phyloP scores from a whole-genome alignment of 495 filamentous ascomycete genomes.

The Aspergillus avenaceus region DNA sequence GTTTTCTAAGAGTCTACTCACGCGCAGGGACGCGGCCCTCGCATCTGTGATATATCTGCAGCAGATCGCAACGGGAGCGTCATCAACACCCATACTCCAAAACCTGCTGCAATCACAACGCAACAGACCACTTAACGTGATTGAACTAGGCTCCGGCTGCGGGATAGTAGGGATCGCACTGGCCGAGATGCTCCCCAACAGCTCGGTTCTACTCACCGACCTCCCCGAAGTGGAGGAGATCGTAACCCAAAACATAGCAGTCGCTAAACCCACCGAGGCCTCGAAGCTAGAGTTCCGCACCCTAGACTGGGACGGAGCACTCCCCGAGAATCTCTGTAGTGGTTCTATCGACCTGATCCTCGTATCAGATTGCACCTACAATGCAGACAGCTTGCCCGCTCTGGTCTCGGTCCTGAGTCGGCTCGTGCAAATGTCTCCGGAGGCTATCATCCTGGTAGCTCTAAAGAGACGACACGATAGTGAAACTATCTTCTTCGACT shows the following conservation, averaged over 20 bases:
- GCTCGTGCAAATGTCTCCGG: slow-evolving; percentile 47
- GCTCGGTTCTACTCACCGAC: slow-evolving; percentile 73
- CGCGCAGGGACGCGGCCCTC: slow-evolving; percentile 64
- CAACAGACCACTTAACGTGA: slow-evolving; percentile 42
- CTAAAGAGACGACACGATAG: slow-evolving; percentile 83
- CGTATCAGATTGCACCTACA: slow-evolving; percentile 94
- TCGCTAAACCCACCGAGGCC: slow-evolving; percentile 32
- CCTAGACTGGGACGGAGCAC: slow-evolving; percentile 70
- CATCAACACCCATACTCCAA: slow-evolving; percentile 20
- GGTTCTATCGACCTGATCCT: slow-evolving; percentile 66
- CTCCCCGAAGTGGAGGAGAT: slow-evolving; percentile 72
- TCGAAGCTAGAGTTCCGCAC: slow-evolving; percentile 50
- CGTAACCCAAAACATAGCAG: slow-evolving; percentile 48
- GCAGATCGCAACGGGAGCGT: slow-evolving; percentile 16
- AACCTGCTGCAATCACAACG: slow-evolving; percentile 21
- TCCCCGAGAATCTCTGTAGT: slow-evolving; percentile 33
- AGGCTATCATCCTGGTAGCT: slow-evolving; percentile 62
- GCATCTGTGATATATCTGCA: slow-evolving; percentile 46
- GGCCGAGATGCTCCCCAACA: slow-evolving; percentile 51
- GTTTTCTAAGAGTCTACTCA: slow-evolving; percentile 14
- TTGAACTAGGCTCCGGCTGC: slow-evolving; percentile 83
- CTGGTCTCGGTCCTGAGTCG: slow-evolving; percentile 66
- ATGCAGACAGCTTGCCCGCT: slow-evolving; percentile 71
- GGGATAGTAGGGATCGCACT: slow-evolving; percentile 79
- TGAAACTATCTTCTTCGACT: slow-evolving; percentile 73